phyloP scores from a whole-genome alignment of 257 asterid species.

The Solanum corneliomulleri region DNA sequence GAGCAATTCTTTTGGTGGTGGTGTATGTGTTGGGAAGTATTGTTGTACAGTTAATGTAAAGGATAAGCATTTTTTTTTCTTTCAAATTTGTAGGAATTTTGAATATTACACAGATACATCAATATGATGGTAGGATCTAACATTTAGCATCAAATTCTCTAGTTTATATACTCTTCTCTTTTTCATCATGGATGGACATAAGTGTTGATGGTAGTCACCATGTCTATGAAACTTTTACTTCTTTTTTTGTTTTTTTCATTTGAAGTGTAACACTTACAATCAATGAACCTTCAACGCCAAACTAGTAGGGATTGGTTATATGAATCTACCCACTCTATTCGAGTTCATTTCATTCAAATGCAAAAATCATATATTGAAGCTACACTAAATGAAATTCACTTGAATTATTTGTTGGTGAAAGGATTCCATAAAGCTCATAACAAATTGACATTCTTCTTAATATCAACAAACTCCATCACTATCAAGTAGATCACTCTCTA shows the following conservation, averaged over 20 bases:
- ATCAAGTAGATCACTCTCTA: not conserved
- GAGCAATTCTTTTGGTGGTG: slow-evolving; percentile 9
- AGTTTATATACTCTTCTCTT: not conserved
- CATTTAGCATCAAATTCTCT: not conserved
- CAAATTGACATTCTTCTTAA: not conserved
- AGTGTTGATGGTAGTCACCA: not conserved
- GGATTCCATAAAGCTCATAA: not conserved
- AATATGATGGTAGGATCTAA: not conserved
- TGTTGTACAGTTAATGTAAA: slow-evolving; percentile 30
- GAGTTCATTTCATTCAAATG: not conserved
- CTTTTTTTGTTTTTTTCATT: not conserved
- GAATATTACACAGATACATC: not conserved
- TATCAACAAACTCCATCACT: not conserved
- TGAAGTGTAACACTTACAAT: not conserved
- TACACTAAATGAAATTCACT: not conserved
- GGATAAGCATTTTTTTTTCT: not conserved
- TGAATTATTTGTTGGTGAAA: not conserved
- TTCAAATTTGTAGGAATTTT: slow-evolving; percentile 8
- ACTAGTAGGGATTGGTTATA: not conserved
- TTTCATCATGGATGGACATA: not conserved
- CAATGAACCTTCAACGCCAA: not conserved
- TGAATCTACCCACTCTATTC: not conserved
- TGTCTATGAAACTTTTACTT: not conserved
- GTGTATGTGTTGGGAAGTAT: slow-evolving; percentile 7
- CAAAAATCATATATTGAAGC: not conserved